Percentiles rank a stretch among this genome's conserved stretches.
phyloP scores from a whole-genome alignment of 352 stramenopile genomes.

The Pythium scleroteichum region DNA sequence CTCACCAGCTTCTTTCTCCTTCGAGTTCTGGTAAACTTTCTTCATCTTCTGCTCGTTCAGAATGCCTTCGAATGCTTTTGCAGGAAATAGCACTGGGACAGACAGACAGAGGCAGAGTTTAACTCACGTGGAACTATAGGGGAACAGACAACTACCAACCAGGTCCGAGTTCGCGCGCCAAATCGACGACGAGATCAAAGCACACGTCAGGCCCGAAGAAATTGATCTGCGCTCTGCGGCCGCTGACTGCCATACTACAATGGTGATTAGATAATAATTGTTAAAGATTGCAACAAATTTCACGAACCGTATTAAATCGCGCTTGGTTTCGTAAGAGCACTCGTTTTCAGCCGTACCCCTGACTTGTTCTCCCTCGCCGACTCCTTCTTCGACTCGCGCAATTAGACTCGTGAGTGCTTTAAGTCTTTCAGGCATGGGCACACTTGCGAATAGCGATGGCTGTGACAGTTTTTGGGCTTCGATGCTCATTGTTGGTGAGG shows the following conservation, averaged over 20 bases:
- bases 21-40: constrained; percentile 71
- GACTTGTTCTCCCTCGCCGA: constrained; percentile 55
- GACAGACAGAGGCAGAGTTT: neutral
- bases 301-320: constrained; percentile 54
- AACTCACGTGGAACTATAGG: no score
- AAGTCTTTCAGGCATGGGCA: constrained; percentile 51
- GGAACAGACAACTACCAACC: constrained; percentile 24
- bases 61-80: constrained; percentile 77
- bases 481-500: neutral
- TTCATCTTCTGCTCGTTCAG: constrained; percentile 80
- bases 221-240: constrained; percentile 71
- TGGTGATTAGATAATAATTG: constrained; percentile 1
- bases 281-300: neutral
- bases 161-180: constrained; percentile 57
- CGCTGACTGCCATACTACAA: constrained; percentile 61
- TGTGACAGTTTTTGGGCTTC: neutral
- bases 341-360: constrained; percentile 23
- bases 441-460: constrained; percentile 32
- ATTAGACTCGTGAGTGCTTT: constrained; percentile 62
- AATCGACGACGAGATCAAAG: constrained; percentile 72
- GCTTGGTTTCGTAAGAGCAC: constrained; percentile 62
- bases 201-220: constrained; percentile 79
- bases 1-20: constrained; percentile 67
- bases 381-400: constrained; percentile 60
- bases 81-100: constrained; percentile 58